These are phyloP conservation scores for Gillenia trifoliata DNA, from an alignment of 306 rosid species.

Conservation along the genomic window DNA sequence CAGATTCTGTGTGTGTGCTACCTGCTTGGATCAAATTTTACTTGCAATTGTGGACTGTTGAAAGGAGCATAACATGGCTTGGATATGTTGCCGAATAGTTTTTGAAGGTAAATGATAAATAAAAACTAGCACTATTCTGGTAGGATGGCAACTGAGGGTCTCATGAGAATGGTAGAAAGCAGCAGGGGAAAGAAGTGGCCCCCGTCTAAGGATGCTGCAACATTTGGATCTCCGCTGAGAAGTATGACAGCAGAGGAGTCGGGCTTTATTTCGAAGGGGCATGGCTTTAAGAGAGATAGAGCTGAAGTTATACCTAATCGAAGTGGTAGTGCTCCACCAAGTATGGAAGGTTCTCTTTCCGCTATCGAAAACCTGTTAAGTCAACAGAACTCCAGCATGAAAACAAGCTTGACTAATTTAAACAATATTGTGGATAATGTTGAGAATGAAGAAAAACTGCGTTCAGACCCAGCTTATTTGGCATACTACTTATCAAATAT, in stretches of 20 bases:
- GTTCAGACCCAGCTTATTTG: conserved; percentile 52
- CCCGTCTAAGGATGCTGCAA: conserved; percentile 32
- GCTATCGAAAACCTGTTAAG: conserved; percentile 38
- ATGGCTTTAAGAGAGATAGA: conserved; percentile 13
- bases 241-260: conserved; percentile 37
- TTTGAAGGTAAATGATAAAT: not conserved
- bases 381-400: conserved; percentile 30
- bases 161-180: conserved; percentile 53
- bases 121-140: not conserved
- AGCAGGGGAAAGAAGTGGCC: conserved; percentile 36
- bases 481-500: conserved; percentile 49
- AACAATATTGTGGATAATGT: conserved; percentile 17
- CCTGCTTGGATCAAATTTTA: not conserved
- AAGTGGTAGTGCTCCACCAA: conserved; percentile 72
- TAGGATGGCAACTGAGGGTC: conserved; percentile 51
- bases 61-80: conserved; percentile 2
- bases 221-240: conserved; percentile 35
- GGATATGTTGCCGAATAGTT: not conserved
- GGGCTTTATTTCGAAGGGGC: conserved; percentile 31
- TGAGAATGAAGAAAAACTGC: conserved; percentile 45
- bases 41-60: not conserved
- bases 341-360: conserved; percentile 59
- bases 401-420: conserved; percentile 28
- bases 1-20: not conserved
- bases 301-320: conserved; percentile 38